Percentiles rank a stretch among this genome's conserved stretches.
These are phyloP conservation scores for Acanthamoeba royreba DNA, from an alignment of 208 protist species.

Conservation along the genomic window DNA sequence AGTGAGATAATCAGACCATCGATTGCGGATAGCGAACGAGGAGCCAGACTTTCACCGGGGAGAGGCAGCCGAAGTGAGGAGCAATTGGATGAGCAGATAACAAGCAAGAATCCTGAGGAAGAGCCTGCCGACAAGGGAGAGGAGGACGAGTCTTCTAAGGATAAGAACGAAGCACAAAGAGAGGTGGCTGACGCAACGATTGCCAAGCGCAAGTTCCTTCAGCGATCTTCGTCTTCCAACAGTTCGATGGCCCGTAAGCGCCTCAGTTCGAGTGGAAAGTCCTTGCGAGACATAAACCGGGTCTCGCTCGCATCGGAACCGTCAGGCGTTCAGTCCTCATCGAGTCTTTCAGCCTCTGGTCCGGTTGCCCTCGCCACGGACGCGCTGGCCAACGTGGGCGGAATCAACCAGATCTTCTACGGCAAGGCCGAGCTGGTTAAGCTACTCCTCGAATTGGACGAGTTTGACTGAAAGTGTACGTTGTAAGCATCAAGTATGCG, in stretches of 20 bases:
- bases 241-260: not conserved
- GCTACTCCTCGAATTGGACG: conserved; percentile 9
- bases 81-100: too few species aligned
- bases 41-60: too few species aligned
- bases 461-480: conserved; percentile 34
- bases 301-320: not conserved
- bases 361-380: not conserved
- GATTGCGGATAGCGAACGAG: too few species aligned
- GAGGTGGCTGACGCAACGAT: not conserved
- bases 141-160: too few species aligned
- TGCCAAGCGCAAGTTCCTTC: not conserved
- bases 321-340: too few species aligned
- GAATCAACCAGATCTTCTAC: conserved; percentile 41
- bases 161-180: too few species aligned
- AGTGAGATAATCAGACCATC: not conserved
- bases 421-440: conserved; percentile 25
- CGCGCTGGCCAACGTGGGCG: not conserved
- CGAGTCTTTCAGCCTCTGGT: not conserved
- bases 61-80: not conserved
- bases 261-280: not conserved
- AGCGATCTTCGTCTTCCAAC: not conserved
- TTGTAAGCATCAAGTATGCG: too few species aligned
- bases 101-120: too few species aligned
- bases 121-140: too few species aligned
- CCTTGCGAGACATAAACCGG: not conserved